Conservation (phyloP, 2,329 filamentous ascomycete genomes). For the Aspergillus brasiliensis region DNA sequence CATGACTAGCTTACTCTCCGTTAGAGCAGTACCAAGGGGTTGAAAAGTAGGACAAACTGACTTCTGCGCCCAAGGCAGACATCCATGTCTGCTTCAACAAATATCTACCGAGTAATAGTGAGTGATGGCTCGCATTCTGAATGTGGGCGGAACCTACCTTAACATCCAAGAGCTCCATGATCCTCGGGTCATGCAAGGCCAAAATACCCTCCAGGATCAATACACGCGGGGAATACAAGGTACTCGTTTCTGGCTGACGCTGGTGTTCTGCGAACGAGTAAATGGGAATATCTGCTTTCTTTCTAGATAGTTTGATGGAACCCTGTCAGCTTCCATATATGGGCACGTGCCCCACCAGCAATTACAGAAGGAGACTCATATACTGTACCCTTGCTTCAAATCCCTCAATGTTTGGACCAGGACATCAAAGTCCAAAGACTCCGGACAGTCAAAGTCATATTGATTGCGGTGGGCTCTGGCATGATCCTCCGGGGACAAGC, state of each 20-base stretch:
- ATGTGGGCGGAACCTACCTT: slow-evolving; percentile 58
- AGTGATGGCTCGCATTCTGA: slow-evolving; percentile 13
- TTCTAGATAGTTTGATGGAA: slow-evolving; percentile 22
- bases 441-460: slow-evolving; percentile 92
- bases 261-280: slow-evolving; percentile 96
- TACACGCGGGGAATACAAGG: slow-evolving; percentile 95
- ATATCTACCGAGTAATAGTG: slow-evolving; percentile 62
- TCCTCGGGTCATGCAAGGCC: slow-evolving; percentile 83
- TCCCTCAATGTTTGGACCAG: slow-evolving; percentile 77
- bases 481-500: slow-evolving; percentile 75
- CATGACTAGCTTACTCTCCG: slow-evolving; percentile 58
- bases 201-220: slow-evolving; percentile 95
- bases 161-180: slow-evolving; percentile 86
- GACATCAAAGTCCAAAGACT: slow-evolving; percentile 92
- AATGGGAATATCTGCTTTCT: slow-evolving; percentile 77
- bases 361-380: not conserved
- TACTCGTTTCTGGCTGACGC: slow-evolving; percentile 74
- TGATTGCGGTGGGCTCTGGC: slow-evolving; percentile 82
- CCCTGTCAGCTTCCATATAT: not conserved
- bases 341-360: not conserved
- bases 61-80: slow-evolving; percentile 87
- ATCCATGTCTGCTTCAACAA: slow-evolving; percentile 93
- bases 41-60: slow-evolving; percentile 46
- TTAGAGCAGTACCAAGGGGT: slow-evolving; percentile 20
- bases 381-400: slow-evolving; percentile 80